phyloP scores from a whole-genome alignment of 495 filamentous ascomycete species.

The Xylaria sp. region DNA sequence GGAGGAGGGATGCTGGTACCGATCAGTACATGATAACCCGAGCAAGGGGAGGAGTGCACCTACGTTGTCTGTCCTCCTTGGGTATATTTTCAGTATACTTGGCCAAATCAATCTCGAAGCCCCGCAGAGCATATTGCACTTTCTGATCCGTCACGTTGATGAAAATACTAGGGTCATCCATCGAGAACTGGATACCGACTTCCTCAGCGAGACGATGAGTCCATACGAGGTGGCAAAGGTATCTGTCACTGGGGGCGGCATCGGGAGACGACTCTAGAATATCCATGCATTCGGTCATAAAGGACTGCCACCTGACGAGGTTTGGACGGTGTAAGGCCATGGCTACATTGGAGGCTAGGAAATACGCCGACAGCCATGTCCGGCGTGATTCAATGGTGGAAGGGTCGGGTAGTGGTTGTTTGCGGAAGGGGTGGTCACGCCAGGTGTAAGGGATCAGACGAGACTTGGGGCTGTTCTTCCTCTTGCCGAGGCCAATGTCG shows the following conservation, averaged over 20 bases:
- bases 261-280: conserved; percentile 75
- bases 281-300: conserved; percentile 85
- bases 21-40: conserved; percentile 9
- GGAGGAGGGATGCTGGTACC: conserved; percentile 57
- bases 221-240: conserved; percentile 76
- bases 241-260: conserved; percentile 72
- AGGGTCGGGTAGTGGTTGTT: conserved; percentile 60
- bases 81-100: conserved; percentile 67
- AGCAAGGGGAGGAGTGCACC: conserved; percentile 26
- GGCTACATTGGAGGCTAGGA: conserved; percentile 71
- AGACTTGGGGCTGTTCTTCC: conserved; percentile 50
- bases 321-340: conserved; percentile 84
- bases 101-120: conserved; percentile 77
- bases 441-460: conserved; percentile 49
- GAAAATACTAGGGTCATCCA: conserved; percentile 72
- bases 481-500: conserved; percentile 81
- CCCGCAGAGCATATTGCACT: conserved; percentile 74
- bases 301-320: conserved; percentile 79
- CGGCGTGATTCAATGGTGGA: conserved; percentile 75
- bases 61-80: conserved; percentile 54
- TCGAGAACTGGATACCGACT: conserved; percentile 73
- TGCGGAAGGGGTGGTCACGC: conserved; percentile 57
- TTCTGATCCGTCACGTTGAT: conserved; percentile 76
- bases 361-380: conserved; percentile 85
- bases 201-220: conserved; percentile 84